Evolutionary conservation across 2,329 filamentous ascomycete species (phyloP), one percentile per base, ranked within the genome.

Genomic region (Cercospora citrullina): DNA sequence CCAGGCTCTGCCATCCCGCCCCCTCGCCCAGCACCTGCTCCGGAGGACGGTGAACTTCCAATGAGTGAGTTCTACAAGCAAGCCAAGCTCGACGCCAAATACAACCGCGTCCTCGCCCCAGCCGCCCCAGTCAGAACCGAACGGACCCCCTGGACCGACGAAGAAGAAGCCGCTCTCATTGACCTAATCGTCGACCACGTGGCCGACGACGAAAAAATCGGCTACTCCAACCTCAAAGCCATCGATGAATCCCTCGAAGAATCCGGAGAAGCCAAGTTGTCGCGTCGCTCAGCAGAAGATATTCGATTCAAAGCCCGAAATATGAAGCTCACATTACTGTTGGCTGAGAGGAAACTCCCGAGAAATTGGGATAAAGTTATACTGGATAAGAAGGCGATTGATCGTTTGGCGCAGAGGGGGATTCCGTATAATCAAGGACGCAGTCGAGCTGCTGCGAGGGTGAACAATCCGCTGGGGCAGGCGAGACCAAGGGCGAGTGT

Each of bases 251-350:
- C 42, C 9, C 26, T 39, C 16, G 48, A 51, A 21, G 45, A 21
- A 16, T 55, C 77, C 23, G 73, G 76, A 12, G 72, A 64, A 4
- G 42, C 72, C 2, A 60, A 76, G 51, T 73, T 86, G 18, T 65
- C 64, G 4, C 69, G 72, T 1, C 80, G 87, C 2, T 79, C 76
- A 5, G 84, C 88, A 68, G 84, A 86, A 2, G 84, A 86, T 59
- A 68, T 80, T 12, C 66, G 78, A 10, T 79, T 79, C 74, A 79
- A 79, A 68, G 86, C 85, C 4, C 80, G 86, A 61, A 87, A 86
- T 68, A 76, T 88, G 66, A 86, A 85, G 73, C 77, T 81, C 48
- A 77, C 77, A 7, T 81, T 74, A 62, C 63, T 84, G 3, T 81
- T 80, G 82, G 70, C 77, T 21, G 67, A 71, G n/a, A 39, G 69